Evolutionary conservation across 805 yeast species (phyloP).

Genomic region (Maudiozyma pseudohumilis): DNA sequence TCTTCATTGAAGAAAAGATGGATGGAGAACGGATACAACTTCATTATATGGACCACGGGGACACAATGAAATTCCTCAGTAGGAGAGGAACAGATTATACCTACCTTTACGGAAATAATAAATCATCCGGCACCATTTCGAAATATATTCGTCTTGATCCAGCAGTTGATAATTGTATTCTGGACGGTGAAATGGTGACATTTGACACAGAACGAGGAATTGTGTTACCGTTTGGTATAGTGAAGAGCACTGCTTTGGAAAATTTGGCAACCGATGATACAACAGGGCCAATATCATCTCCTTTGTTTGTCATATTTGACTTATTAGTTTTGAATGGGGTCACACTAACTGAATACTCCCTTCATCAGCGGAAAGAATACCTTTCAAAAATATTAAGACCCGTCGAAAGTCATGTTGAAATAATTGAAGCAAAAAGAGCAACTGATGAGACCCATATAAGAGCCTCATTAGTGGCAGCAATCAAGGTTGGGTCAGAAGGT

Average conservation of each 20-base stretch:
- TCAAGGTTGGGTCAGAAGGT: constrained; percentile 67
- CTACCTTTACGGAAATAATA: constrained; percentile 50
- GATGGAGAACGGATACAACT: constrained; percentile 87
- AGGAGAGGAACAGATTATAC: constrained; percentile 70
- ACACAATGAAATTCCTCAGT: constrained; percentile 33
- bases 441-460: constrained; percentile 43
- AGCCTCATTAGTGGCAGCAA: constrained; percentile 44
- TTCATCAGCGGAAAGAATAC: constrained; percentile 46
- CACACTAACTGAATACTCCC: constrained; percentile 44
- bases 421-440: constrained; percentile 35
- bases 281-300: constrained; percentile 34
- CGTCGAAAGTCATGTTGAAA: constrained; percentile 36
- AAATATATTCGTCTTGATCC: constrained; percentile 35
- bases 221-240: constrained; percentile 70
- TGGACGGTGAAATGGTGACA: constrained; percentile 94
- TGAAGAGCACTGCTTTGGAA: constrained; percentile 59
- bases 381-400: constrained; percentile 39
- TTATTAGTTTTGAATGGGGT: constrained; percentile 58
- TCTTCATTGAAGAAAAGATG: constrained; percentile 78
- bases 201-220: constrained; percentile 52
- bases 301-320: constrained; percentile 63
- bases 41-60: constrained; percentile 48
- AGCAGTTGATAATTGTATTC: constrained; percentile 30
- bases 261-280: constrained; percentile 37
- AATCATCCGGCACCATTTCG: constrained; percentile 44